These are phyloP conservation scores for Aspergillus japonicus DNA, from an alignment of 2,329 filamentous ascomycete species.

Conservation along the genomic window DNA sequence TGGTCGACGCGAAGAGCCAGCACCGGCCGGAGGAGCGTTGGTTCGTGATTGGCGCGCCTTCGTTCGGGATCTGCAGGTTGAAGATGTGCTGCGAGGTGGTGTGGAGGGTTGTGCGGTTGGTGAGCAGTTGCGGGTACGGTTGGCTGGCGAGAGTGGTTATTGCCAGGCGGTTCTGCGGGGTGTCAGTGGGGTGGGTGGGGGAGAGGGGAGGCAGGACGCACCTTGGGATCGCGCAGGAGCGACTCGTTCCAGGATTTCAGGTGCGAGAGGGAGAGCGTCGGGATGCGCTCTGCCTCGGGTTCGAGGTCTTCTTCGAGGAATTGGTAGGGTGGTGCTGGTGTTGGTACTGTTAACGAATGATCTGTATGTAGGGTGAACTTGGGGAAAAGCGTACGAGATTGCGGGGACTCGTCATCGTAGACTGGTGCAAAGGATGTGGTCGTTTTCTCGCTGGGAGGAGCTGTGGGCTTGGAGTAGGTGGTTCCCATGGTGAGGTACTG, in stretches of 20 bases:
- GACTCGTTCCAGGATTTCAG: slow-evolving; percentile 27
- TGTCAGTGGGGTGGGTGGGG: not conserved
- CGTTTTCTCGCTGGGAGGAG: too few species aligned
- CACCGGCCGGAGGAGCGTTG: slow-evolving; percentile 79
- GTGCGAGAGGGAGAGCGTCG: slow-evolving; percentile 21
- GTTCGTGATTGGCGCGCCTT: slow-evolving; percentile 81
- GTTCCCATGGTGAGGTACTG: too few species aligned
- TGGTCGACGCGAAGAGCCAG: slow-evolving; percentile 91
- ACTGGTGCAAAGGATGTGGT: too few species aligned
- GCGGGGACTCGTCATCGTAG: too few species aligned
- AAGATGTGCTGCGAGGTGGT: slow-evolving; percentile 75
- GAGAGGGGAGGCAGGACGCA: slow-evolving; percentile 5
- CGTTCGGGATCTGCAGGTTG: slow-evolving; percentile 77
- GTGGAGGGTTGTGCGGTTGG: slow-evolving; percentile 57
- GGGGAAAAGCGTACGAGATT: too few species aligned
- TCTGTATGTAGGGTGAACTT: too few species aligned
- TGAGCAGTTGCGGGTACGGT: slow-evolving; percentile 65
- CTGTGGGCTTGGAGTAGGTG: too few species aligned
- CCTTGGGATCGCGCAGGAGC: slow-evolving; percentile 29
- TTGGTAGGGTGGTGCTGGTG: slow-evolving; percentile 15
- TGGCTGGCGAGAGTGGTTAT: slow-evolving; percentile 69
- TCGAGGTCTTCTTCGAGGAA: too few species aligned
- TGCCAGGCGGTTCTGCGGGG: slow-evolving; percentile 64
- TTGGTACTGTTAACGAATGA: not conserved
- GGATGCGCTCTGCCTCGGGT: not conserved